These are phyloP conservation scores for Sanguinoderma infundibulare DNA, from an alignment of 1,284 basidiomycete species.

Conservation along the genomic window DNA sequence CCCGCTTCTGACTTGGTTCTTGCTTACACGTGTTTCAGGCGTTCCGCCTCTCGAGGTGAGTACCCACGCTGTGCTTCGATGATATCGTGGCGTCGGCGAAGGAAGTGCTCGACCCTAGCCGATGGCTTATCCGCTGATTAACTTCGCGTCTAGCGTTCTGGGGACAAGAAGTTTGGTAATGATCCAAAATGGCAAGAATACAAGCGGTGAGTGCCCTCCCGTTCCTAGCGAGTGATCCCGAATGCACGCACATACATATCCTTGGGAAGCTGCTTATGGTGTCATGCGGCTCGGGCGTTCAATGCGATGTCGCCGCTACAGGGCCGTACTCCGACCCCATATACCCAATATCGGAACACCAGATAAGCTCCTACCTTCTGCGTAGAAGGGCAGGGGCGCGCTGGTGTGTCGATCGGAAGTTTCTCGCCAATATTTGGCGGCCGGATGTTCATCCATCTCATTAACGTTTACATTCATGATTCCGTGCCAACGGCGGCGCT, in stretches of 20 bases:
- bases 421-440: background rate
- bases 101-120: background rate
- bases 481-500: background rate
- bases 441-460: background rate
- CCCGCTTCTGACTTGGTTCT: conserved; percentile 67
- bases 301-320: background rate
- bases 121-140: conserved; percentile 8
- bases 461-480: background rate
- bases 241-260: background rate
- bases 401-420: background rate
- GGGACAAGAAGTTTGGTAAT: conserved; percentile 68
- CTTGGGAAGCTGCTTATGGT: background rate
- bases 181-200: conserved; percentile 73
- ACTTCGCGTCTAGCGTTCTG: conserved; percentile 39
- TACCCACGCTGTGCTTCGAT: conserved; percentile 12
- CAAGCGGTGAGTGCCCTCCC: conserved; percentile 50
- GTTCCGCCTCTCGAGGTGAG: conserved; percentile 70
- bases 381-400: background rate
- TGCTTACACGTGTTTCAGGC: conserved; percentile 61
- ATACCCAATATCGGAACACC: background rate
- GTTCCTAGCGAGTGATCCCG: background rate
- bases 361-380: background rate
- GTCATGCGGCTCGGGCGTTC: background rate
- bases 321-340: background rate
- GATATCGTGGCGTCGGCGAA: background rate